Conservation (phyloP, 2,329 filamentous ascomycete genomes). For the Fusarium solani-melongenae region DNA sequence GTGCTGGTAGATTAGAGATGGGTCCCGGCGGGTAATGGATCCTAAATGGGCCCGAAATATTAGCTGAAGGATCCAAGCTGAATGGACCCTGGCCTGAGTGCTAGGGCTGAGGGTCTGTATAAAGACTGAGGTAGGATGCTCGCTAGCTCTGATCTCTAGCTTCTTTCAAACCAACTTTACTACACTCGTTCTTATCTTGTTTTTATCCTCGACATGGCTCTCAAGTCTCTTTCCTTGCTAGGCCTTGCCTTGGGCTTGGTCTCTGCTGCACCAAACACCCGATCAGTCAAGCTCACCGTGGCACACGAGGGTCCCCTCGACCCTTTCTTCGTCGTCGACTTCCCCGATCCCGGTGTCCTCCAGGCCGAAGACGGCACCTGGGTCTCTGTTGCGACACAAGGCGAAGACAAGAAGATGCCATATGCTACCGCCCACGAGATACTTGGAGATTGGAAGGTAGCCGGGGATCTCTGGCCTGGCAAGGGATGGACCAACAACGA, state of each 20-base stretch:
- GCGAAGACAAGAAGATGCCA: neutral
- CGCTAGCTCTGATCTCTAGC: neutral
- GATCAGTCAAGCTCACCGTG: constrained; percentile 7
- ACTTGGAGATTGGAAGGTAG: constrained; percentile 1
- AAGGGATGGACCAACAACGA: constrained; percentile 15
- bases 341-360: constrained; percentile 8
- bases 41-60: neutral
- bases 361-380: constrained; percentile 16
- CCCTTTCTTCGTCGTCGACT: constrained; percentile 8
- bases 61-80: neutral
- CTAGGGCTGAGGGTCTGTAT: neutral
- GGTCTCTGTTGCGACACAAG: constrained; percentile 18
- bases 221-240: neutral
- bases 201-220: neutral
- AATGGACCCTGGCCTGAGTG: neutral
- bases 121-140: neutral
- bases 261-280: neutral
- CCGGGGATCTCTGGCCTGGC: neutral
- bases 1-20: neutral
- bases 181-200: neutral
- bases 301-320: neutral
- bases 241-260: neutral
- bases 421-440: neutral
- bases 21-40: neutral
- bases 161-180: neutral